phyloP scores from a whole-genome alignment of 1,284 basidiomycete genomes.

The Mrakiaceae sp. region DNA sequence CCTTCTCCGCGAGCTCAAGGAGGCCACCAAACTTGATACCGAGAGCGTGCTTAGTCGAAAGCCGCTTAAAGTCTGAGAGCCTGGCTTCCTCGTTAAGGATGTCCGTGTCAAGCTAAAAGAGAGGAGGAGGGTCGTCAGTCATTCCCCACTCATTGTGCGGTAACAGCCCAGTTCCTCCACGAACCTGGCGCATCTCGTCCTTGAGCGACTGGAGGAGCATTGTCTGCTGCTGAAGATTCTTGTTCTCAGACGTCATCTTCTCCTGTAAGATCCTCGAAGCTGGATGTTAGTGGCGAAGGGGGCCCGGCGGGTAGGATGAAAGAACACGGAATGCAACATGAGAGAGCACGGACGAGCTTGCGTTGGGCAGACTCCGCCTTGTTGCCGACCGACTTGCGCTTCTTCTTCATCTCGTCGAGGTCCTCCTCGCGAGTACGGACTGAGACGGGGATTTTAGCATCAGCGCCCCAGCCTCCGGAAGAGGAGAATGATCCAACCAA shows the following conservation, averaged over 20 bases:
- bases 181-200: slow-evolving; percentile 53
- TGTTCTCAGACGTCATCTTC: slow-evolving; percentile 42
- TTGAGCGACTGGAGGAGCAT: slow-evolving; percentile 61
- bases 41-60: slow-evolving; percentile 52
- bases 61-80: slow-evolving; percentile 74
- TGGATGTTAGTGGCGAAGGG: background rate
- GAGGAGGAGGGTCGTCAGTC: background rate
- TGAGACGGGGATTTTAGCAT: slow-evolving; percentile 20
- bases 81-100: slow-evolving; percentile 74
- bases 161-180: background rate
- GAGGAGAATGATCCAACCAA: background rate
- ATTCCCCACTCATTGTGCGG: no score
- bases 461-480: background rate
- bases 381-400: slow-evolving; percentile 52
- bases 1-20: slow-evolving; percentile 74
- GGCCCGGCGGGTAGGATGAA: no score
- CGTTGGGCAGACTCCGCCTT: slow-evolving; percentile 80
- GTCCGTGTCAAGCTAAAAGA: slow-evolving; percentile 54
- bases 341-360: slow-evolving; percentile 48
- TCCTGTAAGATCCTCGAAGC: background rate
- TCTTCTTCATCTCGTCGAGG: slow-evolving; percentile 62
- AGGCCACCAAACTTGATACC: slow-evolving; percentile 79
- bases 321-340: no score
- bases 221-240: slow-evolving; percentile 65
- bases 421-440: slow-evolving; percentile 75